Base-by-base conservation (phyloP, 2,329 filamentous ascomycete genomes). In the Cladophialophora exuberans region DNA sequence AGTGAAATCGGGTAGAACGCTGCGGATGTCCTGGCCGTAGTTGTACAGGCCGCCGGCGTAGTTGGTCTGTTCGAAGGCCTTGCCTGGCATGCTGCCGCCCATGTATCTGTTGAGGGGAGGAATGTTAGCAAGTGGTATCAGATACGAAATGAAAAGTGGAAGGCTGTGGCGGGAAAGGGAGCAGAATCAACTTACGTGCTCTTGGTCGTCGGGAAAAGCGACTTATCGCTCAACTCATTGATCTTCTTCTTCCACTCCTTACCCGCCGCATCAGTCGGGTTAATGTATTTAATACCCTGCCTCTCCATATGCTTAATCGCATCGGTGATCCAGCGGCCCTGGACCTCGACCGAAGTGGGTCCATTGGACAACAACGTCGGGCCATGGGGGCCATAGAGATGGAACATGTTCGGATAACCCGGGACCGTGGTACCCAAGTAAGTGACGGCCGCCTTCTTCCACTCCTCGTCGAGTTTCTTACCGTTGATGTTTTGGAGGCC, bases 311-410 rank as follows among this genome's bases (percentile, higher is more conserved):
- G 77, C 30, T 71, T 68, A 48, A 86, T 81, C 38, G 67, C 65
- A 42, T 81, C 76, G 13, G 72, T 70, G 54, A 65, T 64, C 81
- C 81, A 85, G 0, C 79, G 70, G 2, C 81, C 82, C 62, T 86
- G 83, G 0, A 82, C 62, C 61, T 84, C 80, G 11, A 80, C 75
- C 1, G 71, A 75, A 0, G 78, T 75, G 0, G 83, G 83, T 0
- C 82, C 83, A 60, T 85, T 86, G 67, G 73, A 68, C 10, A 84
- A 70, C 0, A 81, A 73, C 0, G 81, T 83, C 0, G 82, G 83
- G 0, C 72, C 79, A 20, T 85, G 82, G 0, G 76, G 70, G 0
- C 82, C 81, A 62, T 83, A 54, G 17, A 79, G 62, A 53, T 75
- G 75, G 67, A 80, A 79, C 70, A 79, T 72, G 41, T 81, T 81